Evolutionary conservation across 2,329 filamentous ascomycete genomes (phyloP).

Genomic region (Akanthomyces dipterigenus): DNA sequence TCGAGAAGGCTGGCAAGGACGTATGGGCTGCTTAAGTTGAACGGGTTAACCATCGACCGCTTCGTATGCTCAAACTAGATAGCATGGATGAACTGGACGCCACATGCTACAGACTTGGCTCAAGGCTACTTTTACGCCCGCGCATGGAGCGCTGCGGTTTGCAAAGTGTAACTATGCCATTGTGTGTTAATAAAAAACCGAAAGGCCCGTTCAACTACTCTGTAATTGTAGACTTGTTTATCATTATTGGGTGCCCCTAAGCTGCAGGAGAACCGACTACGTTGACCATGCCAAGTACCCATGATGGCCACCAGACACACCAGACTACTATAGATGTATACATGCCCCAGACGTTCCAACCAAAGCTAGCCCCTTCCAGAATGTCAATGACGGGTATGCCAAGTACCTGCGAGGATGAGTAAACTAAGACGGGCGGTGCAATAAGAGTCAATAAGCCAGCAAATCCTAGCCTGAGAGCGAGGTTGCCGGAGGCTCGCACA

Average conservation of each 20-base stretch:
- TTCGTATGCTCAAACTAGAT: neutral
- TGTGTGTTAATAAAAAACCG: neutral
- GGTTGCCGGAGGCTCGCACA: conserved; percentile 41
- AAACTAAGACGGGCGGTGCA: conserved; percentile 54
- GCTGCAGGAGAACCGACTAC: conserved; percentile 35
- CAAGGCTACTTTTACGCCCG: neutral
- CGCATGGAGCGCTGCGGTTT: neutral
- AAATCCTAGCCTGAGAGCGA: conserved; percentile 35
- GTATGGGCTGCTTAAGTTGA: conserved; percentile 73
- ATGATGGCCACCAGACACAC: conserved; percentile 94
- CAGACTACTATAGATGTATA: conserved; percentile 87
- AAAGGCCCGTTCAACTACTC: neutral
- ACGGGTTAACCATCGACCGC: neutral
- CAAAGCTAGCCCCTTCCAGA: conserved; percentile 69
- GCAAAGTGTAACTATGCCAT: neutral
- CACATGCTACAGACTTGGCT: neutral
- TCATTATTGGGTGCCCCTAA: neutral
- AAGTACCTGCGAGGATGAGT: conserved; percentile 36
- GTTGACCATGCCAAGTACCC: conserved; percentile 60
- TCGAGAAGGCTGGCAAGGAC: conserved; percentile 87
- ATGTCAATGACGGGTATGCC: conserved; percentile 46
- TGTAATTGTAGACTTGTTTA: neutral
- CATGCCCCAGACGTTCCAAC: conserved; percentile 83
- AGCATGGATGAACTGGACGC: neutral
- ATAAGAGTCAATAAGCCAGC: conserved; percentile 50